Conservation (phyloP, 371 early-diverging fungal species). For the Apophysomyces elegans region DNA sequence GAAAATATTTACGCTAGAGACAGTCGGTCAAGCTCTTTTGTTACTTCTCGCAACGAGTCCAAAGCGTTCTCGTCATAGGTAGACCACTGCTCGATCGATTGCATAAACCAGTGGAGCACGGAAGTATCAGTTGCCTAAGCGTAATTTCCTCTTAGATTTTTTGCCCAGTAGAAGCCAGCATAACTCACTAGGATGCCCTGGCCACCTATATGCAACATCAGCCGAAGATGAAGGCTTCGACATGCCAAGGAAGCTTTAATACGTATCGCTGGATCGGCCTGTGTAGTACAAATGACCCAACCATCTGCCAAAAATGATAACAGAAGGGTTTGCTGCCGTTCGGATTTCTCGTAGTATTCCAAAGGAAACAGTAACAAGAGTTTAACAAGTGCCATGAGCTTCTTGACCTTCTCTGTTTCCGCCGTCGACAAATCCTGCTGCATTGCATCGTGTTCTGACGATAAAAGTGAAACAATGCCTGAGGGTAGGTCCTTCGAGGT, state of each 20-base stretch:
- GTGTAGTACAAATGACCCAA: slow-evolving; percentile 29
- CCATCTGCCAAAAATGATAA: slow-evolving; percentile 49
- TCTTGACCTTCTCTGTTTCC: slow-evolving; percentile 15
- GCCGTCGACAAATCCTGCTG: slow-evolving; percentile 12
- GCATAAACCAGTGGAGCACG: slow-evolving; percentile 34
- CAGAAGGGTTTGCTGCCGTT: slow-evolving; percentile 45
- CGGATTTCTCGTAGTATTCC: slow-evolving; percentile 55
- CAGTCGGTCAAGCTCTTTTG: slow-evolving; percentile 20
- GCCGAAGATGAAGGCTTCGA: slow-evolving; percentile 40
- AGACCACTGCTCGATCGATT: slow-evolving; percentile 22
- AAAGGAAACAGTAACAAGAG: slow-evolving; percentile 53
- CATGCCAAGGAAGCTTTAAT: slow-evolving; percentile 38
- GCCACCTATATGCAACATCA: slow-evolving; percentile 29
- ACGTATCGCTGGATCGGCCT: slow-evolving; percentile 27
- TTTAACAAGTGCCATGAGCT: slow-evolving; percentile 26
- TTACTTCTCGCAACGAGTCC: slow-evolving; percentile 23
- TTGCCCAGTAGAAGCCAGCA: background rate
- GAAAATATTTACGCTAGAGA: slow-evolving; percentile 13
- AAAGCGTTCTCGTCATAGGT: slow-evolving; percentile 15
- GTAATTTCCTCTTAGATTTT: background rate
- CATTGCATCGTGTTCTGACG: slow-evolving; percentile 15
- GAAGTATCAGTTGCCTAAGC: slow-evolving; percentile 20
- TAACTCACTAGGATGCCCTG: slow-evolving; percentile 48
- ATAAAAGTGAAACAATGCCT: background rate
- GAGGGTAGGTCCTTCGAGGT: background rate